Percentiles rank a stretch among this genome's conserved stretches.
Evolutionary conservation across 2,329 filamentous ascomycete species (phyloP).

Genomic region (Pseudonectria buxi): DNA sequence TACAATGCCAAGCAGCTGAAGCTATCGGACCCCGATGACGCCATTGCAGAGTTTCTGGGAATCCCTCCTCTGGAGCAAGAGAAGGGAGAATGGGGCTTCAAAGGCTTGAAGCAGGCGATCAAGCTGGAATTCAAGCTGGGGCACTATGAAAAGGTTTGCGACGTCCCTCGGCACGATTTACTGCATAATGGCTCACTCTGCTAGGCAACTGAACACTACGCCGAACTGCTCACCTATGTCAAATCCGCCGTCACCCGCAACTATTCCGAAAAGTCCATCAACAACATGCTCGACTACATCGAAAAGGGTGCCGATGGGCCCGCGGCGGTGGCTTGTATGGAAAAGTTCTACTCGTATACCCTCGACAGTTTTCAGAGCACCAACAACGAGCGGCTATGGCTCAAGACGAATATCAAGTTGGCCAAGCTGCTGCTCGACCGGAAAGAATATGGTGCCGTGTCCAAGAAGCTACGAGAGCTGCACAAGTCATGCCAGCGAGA

Average conservation of each 20-base stretch:
- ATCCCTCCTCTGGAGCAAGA: constrained; percentile 78
- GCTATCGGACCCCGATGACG: constrained; percentile 74
- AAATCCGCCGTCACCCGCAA: constrained; percentile 95
- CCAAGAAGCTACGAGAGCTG: constrained; percentile 78
- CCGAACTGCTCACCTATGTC: constrained; percentile 92
- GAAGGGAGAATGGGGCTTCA: constrained; percentile 98
- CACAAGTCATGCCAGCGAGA: constrained; percentile 82
- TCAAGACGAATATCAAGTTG: constrained; percentile 98
- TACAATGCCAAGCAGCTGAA: constrained; percentile 99
- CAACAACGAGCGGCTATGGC: constrained; percentile 93
- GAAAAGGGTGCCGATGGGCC: constrained; percentile 75
- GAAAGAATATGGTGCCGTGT: constrained; percentile 75
- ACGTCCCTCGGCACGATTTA: neutral
- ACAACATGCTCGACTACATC: constrained; percentile 97
- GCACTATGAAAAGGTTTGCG: constrained; percentile 71
- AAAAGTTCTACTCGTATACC: constrained; percentile 90
- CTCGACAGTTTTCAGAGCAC: constrained; percentile 93
- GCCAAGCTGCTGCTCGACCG: constrained; percentile 85
- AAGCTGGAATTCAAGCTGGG: constrained; percentile 93
- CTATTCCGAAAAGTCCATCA: constrained; percentile 98
- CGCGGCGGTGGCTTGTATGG: constrained; percentile 72
- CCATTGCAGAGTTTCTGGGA: constrained; percentile 85
- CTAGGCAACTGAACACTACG: constrained; percentile 86
- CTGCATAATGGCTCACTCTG: constrained; percentile 15
- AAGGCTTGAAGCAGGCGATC: constrained; percentile 94